Conservation (phyloP, 768 basidiomycete species). For the Trametopsis cervina region DNA sequence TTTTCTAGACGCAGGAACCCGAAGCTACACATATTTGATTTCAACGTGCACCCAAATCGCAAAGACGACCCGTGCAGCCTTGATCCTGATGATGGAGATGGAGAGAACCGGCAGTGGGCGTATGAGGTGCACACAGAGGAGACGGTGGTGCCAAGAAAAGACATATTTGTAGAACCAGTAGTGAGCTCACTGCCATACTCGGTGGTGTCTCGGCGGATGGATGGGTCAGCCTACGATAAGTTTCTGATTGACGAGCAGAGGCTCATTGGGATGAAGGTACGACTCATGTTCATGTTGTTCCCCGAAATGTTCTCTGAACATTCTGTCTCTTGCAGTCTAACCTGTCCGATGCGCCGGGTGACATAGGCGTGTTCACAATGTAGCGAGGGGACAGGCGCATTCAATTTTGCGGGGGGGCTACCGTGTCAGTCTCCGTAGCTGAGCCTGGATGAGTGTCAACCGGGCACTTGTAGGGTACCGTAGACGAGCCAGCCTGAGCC, state of each 20-base stretch:
- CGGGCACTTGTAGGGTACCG: too few species aligned
- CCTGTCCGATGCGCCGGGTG: neutral
- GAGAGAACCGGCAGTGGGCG: neutral
- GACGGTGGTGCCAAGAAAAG: neutral
- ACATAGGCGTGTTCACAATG: constrained; percentile 31
- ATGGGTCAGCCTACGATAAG: constrained; percentile 25
- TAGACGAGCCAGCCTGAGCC: too few species aligned
- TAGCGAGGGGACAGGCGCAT: too few species aligned
- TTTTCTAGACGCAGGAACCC: too few species aligned
- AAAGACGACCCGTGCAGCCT: constrained; percentile 14
- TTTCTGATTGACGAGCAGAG: constrained; percentile 38
- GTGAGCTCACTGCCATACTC: constrained; percentile 18
- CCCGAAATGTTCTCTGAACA: neutral
- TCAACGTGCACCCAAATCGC: constrained; percentile 22
- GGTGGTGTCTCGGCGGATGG: constrained; percentile 9
- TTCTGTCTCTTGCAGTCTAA: constrained; percentile 10
- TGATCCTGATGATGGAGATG: too few species aligned
- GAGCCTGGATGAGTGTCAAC: too few species aligned
- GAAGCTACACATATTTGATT: constrained; percentile 23
- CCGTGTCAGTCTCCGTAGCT: too few species aligned
- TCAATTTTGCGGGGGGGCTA: too few species aligned
- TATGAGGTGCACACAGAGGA: constrained; percentile 3
- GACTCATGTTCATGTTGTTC: neutral
- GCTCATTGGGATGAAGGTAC: constrained; percentile 34
- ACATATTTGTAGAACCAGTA: constrained; percentile 14